phyloP scores from a whole-genome alignment of 2,329 filamentous ascomycete genomes.

The Fusarium temperatum region DNA sequence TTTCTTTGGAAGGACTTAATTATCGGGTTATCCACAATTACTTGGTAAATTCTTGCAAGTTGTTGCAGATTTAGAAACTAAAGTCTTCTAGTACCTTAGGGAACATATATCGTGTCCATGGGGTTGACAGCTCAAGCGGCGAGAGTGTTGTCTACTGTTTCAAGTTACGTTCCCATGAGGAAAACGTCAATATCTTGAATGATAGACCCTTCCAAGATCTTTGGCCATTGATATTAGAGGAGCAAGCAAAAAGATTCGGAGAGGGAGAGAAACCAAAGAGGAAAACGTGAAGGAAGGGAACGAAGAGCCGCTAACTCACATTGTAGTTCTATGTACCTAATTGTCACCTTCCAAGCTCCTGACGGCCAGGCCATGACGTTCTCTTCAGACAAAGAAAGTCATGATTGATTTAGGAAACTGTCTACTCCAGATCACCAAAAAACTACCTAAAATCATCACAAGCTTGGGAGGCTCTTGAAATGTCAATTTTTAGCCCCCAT shows the following conservation, averaged over 20 bases:
- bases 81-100: not conserved
- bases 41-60: not conserved
- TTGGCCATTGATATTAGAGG: not conserved
- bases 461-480: not conserved
- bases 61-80: not conserved
- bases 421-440: not conserved
- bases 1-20: constrained; percentile 53
- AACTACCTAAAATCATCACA: not conserved
- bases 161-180: no score
- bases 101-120: not conserved
- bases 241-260: not conserved
- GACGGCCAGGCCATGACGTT: not conserved
- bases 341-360: not conserved
- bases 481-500: not conserved
- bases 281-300: not conserved
- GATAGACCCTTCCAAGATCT: not conserved
- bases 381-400: not conserved
- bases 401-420: not conserved
- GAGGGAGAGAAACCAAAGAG: not conserved
- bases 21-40: no score
- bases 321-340: not conserved
- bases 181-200: not conserved
- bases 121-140: not conserved
- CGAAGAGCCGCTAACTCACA: not conserved
- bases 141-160: not conserved